Evolutionary conservation across 305 asterid genomes (phyloP).

Genomic region (Fraxinus sp.): DNA sequence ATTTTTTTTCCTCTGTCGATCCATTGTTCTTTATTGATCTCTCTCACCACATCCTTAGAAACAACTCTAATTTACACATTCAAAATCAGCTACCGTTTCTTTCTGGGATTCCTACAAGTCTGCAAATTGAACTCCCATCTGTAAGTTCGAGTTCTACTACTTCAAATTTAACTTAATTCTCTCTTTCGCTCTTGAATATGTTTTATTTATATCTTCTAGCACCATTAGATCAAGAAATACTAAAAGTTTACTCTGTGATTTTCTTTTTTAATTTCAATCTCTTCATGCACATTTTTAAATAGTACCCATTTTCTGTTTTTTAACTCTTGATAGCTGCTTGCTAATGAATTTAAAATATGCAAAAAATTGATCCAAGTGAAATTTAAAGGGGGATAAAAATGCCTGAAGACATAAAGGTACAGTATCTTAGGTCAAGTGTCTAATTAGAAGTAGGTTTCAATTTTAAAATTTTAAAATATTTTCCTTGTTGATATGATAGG

Average conservation of each 20-base stretch:
- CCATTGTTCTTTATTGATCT: background rate
- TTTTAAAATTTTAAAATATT: background rate
- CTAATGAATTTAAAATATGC: background rate
- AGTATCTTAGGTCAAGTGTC: background rate
- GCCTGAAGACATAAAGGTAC: background rate
- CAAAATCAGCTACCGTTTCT: slow-evolving; percentile 11
- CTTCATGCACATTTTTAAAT: background rate
- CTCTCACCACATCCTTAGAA: background rate
- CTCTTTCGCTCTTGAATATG: background rate
- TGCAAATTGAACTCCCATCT: background rate
- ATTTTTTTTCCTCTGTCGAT: background rate
- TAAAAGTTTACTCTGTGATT: background rate
- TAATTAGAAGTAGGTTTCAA: background rate
- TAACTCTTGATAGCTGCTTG: background rate
- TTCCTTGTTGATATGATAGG: background rate
- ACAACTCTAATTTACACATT: background rate
- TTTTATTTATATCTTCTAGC: background rate
- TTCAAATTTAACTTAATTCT: background rate
- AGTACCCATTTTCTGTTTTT: background rate
- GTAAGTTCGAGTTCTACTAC: background rate
- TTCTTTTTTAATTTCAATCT: background rate
- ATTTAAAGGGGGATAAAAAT: slow-evolving; percentile 1
- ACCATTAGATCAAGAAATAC: background rate
- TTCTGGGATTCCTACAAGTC: slow-evolving; percentile 23
- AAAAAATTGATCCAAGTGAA: background rate